These are phyloP conservation scores for Amoeboaphelidium occidentale DNA, from an alignment of 371 early-diverging fungal genomes.

Conservation along the genomic window DNA sequence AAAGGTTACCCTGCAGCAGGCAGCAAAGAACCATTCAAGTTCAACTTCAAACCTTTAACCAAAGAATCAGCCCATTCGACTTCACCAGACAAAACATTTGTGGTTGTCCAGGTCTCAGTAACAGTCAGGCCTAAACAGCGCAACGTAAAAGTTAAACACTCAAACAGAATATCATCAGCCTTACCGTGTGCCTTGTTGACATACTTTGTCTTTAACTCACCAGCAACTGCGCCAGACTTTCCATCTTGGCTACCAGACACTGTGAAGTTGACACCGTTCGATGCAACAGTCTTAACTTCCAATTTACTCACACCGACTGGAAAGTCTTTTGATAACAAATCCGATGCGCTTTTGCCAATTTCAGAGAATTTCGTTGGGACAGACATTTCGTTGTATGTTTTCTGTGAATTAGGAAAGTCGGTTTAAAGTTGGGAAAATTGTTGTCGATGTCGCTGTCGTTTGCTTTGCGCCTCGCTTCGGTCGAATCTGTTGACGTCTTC, in stretches of 20 bases:
- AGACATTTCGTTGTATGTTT: no score
- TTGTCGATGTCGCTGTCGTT: no score
- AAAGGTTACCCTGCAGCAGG: constrained; percentile 15
- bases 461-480: no score
- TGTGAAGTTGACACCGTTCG: constrained; percentile 86
- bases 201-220: constrained; percentile 90
- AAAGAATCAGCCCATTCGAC: constrained; percentile 80
- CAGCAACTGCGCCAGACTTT: constrained; percentile 74
- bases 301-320: constrained; percentile 80
- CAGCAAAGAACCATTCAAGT: constrained; percentile 23
- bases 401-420: no score
- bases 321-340: constrained; percentile 60
- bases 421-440: no score
- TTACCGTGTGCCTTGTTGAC: constrained; percentile 62
- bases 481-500: no score
- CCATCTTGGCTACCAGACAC: constrained; percentile 76
- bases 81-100: constrained; percentile 68
- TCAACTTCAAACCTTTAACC: constrained; percentile 43
- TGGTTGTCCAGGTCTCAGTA: constrained; percentile 85
- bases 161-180: neutral
- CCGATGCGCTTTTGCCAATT: constrained; percentile 80
- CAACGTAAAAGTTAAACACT: neutral
- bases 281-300: constrained; percentile 81
- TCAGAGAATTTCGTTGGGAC: constrained; percentile 35
- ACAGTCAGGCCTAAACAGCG: constrained; percentile 26